Conservation (phyloP, 495 filamentous ascomycete species). For the Tuber umbilicatum region DNA sequence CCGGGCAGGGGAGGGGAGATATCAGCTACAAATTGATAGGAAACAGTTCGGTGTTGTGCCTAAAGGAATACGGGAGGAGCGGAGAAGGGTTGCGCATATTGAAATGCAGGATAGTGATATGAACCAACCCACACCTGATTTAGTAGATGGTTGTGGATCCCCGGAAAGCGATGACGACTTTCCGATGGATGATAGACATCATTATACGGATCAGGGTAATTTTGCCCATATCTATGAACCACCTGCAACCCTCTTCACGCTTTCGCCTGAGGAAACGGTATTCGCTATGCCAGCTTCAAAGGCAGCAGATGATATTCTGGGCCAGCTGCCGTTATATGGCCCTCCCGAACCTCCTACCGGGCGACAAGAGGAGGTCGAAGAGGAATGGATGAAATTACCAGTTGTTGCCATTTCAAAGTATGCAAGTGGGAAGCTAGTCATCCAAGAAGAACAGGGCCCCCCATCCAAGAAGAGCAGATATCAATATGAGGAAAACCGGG, state of each 20-base stretch:
- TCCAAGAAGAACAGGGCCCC: conserved; percentile 54
- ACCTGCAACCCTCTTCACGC: conserved; percentile 73
- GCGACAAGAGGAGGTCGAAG: conserved; percentile 27
- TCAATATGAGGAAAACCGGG: conserved; percentile 53
- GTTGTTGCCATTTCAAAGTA: conserved; percentile 83
- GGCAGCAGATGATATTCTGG: conserved; percentile 71
- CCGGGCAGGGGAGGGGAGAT: conserved; percentile 14
- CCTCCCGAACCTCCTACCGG: conserved; percentile 47
- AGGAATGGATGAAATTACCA: conserved; percentile 43
- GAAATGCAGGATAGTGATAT: conserved; percentile 35
- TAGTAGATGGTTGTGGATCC: conserved; percentile 54
- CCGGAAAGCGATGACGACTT: conserved; percentile 49
- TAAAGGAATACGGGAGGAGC: conserved; percentile 32
- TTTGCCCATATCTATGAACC: conserved; percentile 30
- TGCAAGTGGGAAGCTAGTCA: conserved; percentile 68
- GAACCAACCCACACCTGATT: conserved; percentile 59
- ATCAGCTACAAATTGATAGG: conserved; percentile 32
- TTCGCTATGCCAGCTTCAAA: conserved; percentile 71
- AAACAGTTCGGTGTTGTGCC: conserved; percentile 31
- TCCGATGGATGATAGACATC: conserved; percentile 33
- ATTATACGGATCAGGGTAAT: conserved; percentile 20
- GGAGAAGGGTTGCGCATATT: conserved; percentile 28
- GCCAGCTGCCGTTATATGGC: conserved; percentile 72
- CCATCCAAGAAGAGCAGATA: conserved; percentile 72
- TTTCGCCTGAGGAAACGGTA: conserved; percentile 72